Base-by-base conservation (phyloP, 2,329 filamentous ascomycete genomes). In the Diaporthe citriasiana region DNA sequence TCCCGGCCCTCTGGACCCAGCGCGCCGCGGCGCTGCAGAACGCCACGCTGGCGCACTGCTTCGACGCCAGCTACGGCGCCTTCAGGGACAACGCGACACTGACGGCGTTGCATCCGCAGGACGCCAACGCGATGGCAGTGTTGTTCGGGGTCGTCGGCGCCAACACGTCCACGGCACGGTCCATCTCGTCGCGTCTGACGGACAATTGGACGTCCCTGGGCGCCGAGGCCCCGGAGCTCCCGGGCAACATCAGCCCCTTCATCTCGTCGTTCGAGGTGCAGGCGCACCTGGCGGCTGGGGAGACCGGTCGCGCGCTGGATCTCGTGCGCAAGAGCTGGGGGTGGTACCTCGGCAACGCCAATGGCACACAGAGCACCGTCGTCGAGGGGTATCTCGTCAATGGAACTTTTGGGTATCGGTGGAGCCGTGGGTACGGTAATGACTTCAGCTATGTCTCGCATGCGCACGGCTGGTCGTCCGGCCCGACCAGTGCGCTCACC, bases 251-350 rank as follows among this genome's bases (percentile, higher is more conserved):
- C 45, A 88, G 87, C 1, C 88, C 89, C 0, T 92, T 91, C 79
- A 88, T 90, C 70, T 87, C 87, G 12, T 88, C 86, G 19, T 88
- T 91, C 76, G 90, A 92, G 77, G 84, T 92, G 35, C 87, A 89
- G 78, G 89, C 85, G 1, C 90, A 91, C 76, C 82, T 91, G 7
- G 79, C 82, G 0, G 85, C 85, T 0, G 83, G 85, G 0, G 83
- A 86, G 73, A 79, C 89, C 1, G 79, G 81, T 10, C 86, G 89
- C 47, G 89, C 90, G 0, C 81, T 92, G 0, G 83, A 88, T 15
- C 84, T 92, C 22, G 87, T 92, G 42, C 86, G 89, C 8, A 82
- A 82, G 12, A 85, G 84, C 65, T 92, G 90, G 90, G 90, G 90
- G 15, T 91, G 89, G 88, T 91, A 91, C 76, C 81, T 90, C 22